phyloP scores from a whole-genome alignment of 2,329 filamentous ascomycete species.

The Colletotrichum sp. region DNA sequence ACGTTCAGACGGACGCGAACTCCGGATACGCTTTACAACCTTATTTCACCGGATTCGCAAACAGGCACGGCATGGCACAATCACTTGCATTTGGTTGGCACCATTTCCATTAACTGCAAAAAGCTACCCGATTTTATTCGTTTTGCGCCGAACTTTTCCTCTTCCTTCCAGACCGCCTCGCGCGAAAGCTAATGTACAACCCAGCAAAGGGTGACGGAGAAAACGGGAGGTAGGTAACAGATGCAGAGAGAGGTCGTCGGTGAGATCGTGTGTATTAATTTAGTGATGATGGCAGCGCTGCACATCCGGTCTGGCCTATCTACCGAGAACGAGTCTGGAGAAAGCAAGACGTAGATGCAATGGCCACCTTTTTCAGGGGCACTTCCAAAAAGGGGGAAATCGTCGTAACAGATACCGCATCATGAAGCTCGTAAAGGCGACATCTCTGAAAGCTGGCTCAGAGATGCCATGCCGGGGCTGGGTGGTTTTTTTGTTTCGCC shows the following conservation, averaged over 20 bases:
- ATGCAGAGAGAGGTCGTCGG: constrained; percentile 32
- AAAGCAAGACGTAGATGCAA: constrained; percentile 20
- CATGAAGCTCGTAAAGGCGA: constrained; percentile 20
- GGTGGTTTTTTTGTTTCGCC: neutral
- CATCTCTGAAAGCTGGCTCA: neutral
- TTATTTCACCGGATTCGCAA: neutral
- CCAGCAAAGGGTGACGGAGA: constrained; percentile 37
- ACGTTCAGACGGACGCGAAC: constrained; percentile 9
- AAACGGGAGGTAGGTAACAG: constrained; percentile 33
- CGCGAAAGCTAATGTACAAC: constrained; percentile 41
- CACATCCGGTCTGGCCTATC: constrained; percentile 15
- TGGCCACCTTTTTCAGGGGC: constrained; percentile 13
- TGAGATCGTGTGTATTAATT: constrained; percentile 27
- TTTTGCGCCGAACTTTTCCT: constrained; percentile 37
- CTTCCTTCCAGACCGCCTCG: constrained; percentile 30
- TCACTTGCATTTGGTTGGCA: neutral
- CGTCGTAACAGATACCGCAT: constrained; percentile 23
- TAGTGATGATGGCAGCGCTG: constrained; percentile 20
- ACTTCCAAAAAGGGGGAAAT: constrained; percentile 23
- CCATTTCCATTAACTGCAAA: constrained; percentile 17
- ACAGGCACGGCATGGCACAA: neutral
- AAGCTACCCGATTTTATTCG: constrained; percentile 35
- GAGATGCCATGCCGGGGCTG: constrained; percentile 6
- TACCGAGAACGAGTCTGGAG: constrained; percentile 19
- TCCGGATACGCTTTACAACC: neutral